phyloP scores from a whole-genome alignment of 306 rosid genomes.

The Prunus fruticosa region DNA sequence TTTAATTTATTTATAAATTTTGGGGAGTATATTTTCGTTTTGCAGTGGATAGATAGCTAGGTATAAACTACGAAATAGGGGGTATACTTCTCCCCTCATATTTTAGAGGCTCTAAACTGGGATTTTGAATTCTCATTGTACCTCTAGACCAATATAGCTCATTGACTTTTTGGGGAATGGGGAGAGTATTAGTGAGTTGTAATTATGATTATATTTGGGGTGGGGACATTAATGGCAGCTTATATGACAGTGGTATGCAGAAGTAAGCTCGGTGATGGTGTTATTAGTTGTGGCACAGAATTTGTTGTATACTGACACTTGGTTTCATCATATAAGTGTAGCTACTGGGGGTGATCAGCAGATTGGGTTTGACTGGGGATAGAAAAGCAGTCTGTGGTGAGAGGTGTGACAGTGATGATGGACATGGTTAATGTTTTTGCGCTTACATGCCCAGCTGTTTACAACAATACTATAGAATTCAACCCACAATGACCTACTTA shows the following conservation, averaged over 20 bases:
- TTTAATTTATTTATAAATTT: not conserved
- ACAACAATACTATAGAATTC: not conserved
- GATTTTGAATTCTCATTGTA: not conserved
- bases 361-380: not conserved
- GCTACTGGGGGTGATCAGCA: not conserved
- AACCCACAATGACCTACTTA: not conserved
- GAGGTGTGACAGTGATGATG: not conserved
- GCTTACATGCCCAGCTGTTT: not conserved
- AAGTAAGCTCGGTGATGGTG: slow-evolving; percentile 1
- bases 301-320: not conserved
- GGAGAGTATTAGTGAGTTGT: not conserved
- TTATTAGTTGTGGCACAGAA: not conserved
- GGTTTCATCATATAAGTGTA: not conserved
- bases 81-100: not conserved
- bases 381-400: not conserved
- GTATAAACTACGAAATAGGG: not conserved
- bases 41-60: not conserved
- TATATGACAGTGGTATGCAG: not conserved
- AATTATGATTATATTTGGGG: not conserved
- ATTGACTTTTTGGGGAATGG: not conserved
- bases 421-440: not conserved
- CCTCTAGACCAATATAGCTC: not conserved
- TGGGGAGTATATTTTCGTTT: not conserved
- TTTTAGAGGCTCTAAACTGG: not conserved
- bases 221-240: not conserved